A percentile compares a stretch with the other conserved stretches of the same genome.
Conservation (phyloP, 2,329 filamentous ascomycete genomes). For the Tympanopsis confertula region DNA sequence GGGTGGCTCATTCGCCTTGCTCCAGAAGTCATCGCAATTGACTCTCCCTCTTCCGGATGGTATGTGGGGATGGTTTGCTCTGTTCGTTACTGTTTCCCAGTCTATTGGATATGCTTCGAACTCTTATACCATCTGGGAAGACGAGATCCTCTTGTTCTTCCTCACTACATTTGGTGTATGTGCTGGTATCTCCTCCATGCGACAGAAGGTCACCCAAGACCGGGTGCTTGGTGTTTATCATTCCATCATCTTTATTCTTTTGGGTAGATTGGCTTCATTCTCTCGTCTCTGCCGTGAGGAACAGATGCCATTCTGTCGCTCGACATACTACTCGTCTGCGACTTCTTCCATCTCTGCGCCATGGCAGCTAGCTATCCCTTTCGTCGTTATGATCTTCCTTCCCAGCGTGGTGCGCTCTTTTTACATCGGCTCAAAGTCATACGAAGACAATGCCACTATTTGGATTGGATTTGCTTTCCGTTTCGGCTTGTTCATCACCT, state of each 20-base stretch:
- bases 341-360: constrained; percentile 84
- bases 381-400: constrained; percentile 58
- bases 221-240: constrained; percentile 73
- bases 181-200: constrained; percentile 64
- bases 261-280: constrained; percentile 71
- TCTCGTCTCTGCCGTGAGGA: constrained; percentile 93
- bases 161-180: constrained; percentile 74
- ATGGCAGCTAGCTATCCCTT: constrained; percentile 78
- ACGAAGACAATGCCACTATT: constrained; percentile 70
- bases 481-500: constrained; percentile 61
- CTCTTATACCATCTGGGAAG: constrained; percentile 98
- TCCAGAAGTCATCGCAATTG: constrained; percentile 25
- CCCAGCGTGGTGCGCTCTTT: constrained; percentile 71
- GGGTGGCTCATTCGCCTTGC: constrained; percentile 26
- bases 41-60: constrained; percentile 53
- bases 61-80: constrained; percentile 78
- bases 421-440: constrained; percentile 71
- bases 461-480: constrained; percentile 80
- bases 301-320: constrained; percentile 93
- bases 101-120: constrained; percentile 94
- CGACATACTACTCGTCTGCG: constrained; percentile 87
- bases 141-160: constrained; percentile 86
- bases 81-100: constrained; percentile 72
- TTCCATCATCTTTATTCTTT: constrained; percentile 67
- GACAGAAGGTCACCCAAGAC: constrained; percentile 55